These are phyloP conservation scores for Nemophila menziesii DNA, from an alignment of 257 asterid genomes.

Conservation along the genomic window DNA sequence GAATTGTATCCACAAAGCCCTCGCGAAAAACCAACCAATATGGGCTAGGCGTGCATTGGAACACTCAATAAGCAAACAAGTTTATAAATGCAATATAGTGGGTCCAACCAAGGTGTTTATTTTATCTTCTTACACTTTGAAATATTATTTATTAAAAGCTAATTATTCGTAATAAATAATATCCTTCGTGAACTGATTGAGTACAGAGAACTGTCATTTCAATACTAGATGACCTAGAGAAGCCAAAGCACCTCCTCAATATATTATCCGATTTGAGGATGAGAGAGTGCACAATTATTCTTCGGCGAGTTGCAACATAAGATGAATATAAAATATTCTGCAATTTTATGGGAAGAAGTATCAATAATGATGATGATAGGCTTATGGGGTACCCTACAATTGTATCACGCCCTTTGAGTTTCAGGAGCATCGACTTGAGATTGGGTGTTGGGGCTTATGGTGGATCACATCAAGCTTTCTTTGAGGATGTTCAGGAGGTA, in stretches of 20 bases:
- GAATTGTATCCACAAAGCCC: too few relatives aligned
- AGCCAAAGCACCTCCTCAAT: too few relatives aligned
- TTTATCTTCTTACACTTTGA: too few relatives aligned
- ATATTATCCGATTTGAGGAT: constrained; percentile 50
- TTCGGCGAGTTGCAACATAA: constrained; percentile 53
- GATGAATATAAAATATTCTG: constrained; percentile 80
- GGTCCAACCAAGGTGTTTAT: too few relatives aligned
- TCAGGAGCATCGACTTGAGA: constrained; percentile 83
- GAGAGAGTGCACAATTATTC: constrained; percentile 81
- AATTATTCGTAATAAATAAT: too few relatives aligned
- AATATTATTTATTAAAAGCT: too few relatives aligned
- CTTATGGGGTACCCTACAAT: constrained; percentile 82
- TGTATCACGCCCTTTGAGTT: constrained; percentile 92
- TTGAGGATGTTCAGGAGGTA: constrained; percentile 95
- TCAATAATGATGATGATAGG: constrained; percentile 68
- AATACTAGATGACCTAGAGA: constrained; percentile 51
- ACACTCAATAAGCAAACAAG: too few relatives aligned
- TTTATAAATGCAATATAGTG: too few relatives aligned
- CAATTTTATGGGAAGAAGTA: constrained; percentile 71
- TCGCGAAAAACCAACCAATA: too few relatives aligned
- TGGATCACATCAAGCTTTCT: constrained; percentile 79
- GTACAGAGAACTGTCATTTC: constrained; percentile 82
- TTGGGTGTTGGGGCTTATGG: constrained; percentile 87
- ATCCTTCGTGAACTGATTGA: too few relatives aligned
- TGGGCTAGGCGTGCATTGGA: too few relatives aligned